A percentile compares a stretch with the other conserved stretches of the same genome.
Evolutionary conservation across 2,329 filamentous ascomycete species (phyloP).

Genomic region (Sporothrix dimorphospora): DNA sequence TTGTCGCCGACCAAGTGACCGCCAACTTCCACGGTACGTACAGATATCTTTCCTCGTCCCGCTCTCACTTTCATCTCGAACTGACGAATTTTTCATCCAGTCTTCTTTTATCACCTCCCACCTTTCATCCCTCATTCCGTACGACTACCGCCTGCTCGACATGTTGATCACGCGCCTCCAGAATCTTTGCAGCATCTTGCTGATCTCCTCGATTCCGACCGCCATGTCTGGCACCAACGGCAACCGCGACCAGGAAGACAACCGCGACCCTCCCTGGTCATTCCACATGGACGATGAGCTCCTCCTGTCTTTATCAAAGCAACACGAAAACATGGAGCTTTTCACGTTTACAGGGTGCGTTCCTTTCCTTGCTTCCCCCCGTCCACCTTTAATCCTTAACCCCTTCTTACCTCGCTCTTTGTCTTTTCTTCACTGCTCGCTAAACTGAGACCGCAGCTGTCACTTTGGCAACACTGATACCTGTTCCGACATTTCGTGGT

Average conservation of each 20-base stretch:
- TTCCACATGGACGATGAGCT: neutral
- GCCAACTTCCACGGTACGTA: neutral
- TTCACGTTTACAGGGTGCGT: neutral
- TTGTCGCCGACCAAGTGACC: neutral
- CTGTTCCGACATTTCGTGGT: slow-evolving; percentile 29
- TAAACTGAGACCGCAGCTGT: slow-evolving; percentile 1
- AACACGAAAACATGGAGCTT: slow-evolving; percentile 2
- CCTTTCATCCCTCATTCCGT: neutral
- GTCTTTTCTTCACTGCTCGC: neutral
- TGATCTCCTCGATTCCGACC: neutral
- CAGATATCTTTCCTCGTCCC: neutral
- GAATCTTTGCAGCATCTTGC: neutral
- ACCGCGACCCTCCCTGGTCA: no score
- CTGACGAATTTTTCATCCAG: neutral
- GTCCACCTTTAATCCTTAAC: no score
- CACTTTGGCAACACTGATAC: slow-evolving; percentile 32
- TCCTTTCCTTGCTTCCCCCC: no score
- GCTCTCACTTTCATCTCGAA: neutral
- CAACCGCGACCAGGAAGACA: neutral
- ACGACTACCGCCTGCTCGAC: neutral
- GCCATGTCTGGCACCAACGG: neutral
- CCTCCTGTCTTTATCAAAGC: neutral
- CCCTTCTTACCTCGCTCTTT: neutral
- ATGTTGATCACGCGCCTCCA: neutral
- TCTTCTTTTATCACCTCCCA: no score